Evolutionary conservation across 768 basidiomycete genomes (phyloP), one percentile per base, ranked within the genome.

Genomic region (Mycena kentingensis): DNA sequence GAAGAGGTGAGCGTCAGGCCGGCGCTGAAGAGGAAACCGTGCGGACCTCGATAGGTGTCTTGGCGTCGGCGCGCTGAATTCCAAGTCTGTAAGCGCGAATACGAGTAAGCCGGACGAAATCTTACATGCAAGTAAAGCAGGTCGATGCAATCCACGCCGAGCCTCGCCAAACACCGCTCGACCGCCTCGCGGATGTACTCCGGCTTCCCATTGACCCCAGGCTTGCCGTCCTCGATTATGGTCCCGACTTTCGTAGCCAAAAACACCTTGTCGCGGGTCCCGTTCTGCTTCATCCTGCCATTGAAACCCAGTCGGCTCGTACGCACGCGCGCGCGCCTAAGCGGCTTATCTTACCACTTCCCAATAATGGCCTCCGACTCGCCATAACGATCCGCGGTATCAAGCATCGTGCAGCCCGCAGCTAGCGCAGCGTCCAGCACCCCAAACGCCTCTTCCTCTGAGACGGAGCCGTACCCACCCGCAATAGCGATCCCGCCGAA

Each of bases 401-500:
- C 81, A 79, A 79, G 80, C 63, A 71, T 70, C 2, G 71, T 76
- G 58, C 72, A 73, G 0, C 77, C 78, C 3, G 64, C 52, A 28
- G 71, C 73, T 31, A 73, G 64, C 0, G 75, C 76, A 11, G 72
- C 65, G 49, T 79, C 76, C 2, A 80, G 65, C 44, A 83, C 82
- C 76, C 80, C 78, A 59, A 87, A 75, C 2, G 82, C 72, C 46
- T 85, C 81, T 56, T 86, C 82, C 52, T 87, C 84, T 3, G 73
- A 52, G 13, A 64, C 61, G 2, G 62, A 51, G n/a, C 83, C 82
- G 50, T 83, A 83, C 37, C 63, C 70, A 1, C 67, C 71, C 13
- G 77, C 76, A 11, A 85, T 60, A 5, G 81, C 83, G 84, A 85
- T 85, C 6, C 75, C 68, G 5, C 85, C 85, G 51, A 80, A 84